Evolutionary conservation across 345 rosid species (phyloP).

Genomic region (Citrus medica): DNA sequence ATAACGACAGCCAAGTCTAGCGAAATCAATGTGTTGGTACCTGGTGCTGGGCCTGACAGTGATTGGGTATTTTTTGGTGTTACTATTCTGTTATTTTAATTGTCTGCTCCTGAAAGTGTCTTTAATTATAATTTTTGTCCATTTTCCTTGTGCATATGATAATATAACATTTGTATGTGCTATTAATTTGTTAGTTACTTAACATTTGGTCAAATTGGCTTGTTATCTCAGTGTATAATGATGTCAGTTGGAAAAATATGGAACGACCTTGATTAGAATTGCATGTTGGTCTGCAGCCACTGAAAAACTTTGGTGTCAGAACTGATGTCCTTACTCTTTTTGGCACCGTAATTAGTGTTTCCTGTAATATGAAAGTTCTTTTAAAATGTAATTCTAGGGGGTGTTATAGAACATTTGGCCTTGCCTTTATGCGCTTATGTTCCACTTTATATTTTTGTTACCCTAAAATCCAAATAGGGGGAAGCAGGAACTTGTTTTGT

Average conservation of each 20-base stretch:
- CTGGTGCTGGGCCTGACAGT: slow-evolving; percentile 56
- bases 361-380: neutral
- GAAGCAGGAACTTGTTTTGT: neutral
- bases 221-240: neutral
- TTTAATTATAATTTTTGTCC: neutral
- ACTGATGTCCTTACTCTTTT: neutral
- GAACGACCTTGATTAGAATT: neutral
- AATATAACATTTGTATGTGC: neutral
- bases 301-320: neutral
- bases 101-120: neutral
- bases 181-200: neutral
- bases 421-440: neutral
- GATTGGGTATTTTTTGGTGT: slow-evolving; percentile 66
- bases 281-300: neutral
- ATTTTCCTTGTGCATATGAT: neutral
- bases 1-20: slow-evolving; percentile 95
- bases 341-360: neutral
- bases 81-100: neutral
- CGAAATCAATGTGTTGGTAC: slow-evolving; percentile 88
- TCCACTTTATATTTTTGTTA: neutral
- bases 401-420: neutral
- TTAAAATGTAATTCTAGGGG: neutral
- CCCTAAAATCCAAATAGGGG: neutral
- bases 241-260: neutral
- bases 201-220: neutral